Evolutionary conservation across 2,329 filamentous ascomycete genomes (phyloP).

Genomic region (Arachnopeziza araneosa): DNA sequence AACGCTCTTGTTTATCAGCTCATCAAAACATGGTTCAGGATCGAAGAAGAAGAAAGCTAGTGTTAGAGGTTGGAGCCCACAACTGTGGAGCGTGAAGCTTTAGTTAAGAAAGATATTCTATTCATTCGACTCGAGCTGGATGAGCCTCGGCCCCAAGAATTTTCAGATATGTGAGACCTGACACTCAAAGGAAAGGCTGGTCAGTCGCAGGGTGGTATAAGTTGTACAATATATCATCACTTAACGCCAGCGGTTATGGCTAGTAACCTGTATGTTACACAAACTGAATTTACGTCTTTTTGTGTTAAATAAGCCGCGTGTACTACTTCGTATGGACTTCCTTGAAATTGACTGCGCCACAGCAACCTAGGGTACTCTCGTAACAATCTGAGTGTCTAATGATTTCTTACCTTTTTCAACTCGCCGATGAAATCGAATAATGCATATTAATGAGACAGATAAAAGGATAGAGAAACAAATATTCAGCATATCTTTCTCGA

Average conservation of each 20-base stretch:
- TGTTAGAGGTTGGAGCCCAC: conserved; percentile 57
- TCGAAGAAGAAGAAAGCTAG: conserved; percentile 54
- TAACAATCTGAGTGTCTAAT: neutral
- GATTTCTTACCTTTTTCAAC: neutral
- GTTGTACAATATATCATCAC: neutral
- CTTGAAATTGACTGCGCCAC: neutral
- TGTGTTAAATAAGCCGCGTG: neutral
- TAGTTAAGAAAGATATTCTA: conserved; percentile 2
- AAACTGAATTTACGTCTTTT: neutral
- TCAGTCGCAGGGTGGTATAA: neutral
- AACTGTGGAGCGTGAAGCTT: conserved; percentile 45
- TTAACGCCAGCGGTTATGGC: neutral
- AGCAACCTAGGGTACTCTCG: neutral
- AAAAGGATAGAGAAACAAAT: neutral
- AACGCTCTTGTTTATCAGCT: conserved; percentile 40
- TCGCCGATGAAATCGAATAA: neutral
- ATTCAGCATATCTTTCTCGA: neutral
- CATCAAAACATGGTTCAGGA: conserved; percentile 41
- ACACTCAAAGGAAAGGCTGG: neutral
- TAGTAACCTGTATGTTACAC: neutral
- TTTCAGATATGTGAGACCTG: neutral
- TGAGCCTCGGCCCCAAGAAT: neutral
- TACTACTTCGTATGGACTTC: neutral
- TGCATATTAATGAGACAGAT: neutral
- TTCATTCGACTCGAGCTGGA: no score